phyloP scores from a whole-genome alignment of 192 early-diverging fungal species.

The Rhizophagus sp. region DNA sequence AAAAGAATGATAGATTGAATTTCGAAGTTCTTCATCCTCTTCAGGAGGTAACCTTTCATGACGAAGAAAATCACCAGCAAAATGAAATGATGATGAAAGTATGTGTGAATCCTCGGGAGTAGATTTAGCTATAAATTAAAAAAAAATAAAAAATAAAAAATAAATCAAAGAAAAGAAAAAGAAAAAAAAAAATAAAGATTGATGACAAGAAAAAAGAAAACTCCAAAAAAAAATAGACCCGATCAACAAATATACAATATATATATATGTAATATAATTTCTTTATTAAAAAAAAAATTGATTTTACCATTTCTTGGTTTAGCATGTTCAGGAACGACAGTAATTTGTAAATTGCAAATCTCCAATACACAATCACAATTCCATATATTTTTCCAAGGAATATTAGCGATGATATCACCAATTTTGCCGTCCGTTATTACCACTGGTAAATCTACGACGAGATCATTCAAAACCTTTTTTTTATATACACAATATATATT shows the following conservation, averaged over 20 bases:
- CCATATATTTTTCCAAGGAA: slow-evolving; percentile 88
- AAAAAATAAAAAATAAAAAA: neutral
- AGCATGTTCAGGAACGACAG: slow-evolving; percentile 43
- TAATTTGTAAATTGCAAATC: slow-evolving; percentile 66
- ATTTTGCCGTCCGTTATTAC: slow-evolving; percentile 70
- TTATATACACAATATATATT: neutral
- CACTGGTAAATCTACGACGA: slow-evolving; percentile 66
- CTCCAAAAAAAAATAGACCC: neutral
- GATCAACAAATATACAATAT: neutral
- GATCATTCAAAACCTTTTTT: slow-evolving; percentile 68
- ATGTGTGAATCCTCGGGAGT: slow-evolving; percentile 62
- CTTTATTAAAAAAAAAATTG: too few species aligned
- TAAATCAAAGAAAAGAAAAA: neutral
- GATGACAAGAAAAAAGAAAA: neutral
- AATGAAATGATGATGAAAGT: slow-evolving; percentile 79
- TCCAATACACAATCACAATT: slow-evolving; percentile 74
- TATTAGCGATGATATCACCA: slow-evolving; percentile 62
- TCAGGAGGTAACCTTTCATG: slow-evolving; percentile 58
- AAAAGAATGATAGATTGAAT: slow-evolving; percentile 56
- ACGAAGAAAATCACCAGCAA: slow-evolving; percentile 86
- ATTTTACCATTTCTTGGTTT: slow-evolving; percentile 26
- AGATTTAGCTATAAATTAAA: slow-evolving; percentile 29
- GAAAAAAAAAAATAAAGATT: neutral
- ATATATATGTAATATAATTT: neutral
- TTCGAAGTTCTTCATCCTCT: slow-evolving; percentile 60